Evolutionary conservation across 768 basidiomycete species (phyloP), one percentile per base, ranked within the genome.

Genomic region (Mycena venus): DNA sequence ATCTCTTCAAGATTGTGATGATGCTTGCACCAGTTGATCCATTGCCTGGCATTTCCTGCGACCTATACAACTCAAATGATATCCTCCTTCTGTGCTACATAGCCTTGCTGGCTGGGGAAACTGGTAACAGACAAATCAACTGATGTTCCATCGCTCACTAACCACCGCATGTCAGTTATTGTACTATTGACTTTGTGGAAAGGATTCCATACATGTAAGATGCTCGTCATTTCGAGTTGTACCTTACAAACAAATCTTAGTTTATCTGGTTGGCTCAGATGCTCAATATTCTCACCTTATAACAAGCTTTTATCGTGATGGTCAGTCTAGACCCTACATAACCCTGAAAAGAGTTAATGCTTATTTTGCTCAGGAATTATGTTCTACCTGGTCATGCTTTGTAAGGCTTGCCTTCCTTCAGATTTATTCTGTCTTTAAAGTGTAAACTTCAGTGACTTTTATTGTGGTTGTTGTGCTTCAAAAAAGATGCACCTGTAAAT

Each of bases 121-220:
- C 72, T 21, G 59, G 72, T 73, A 25, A 27, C 47, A 31, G 10
- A 40, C 17, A 29, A 27, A 2, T 44, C 15, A 51, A 4, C 12
- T 11, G 42, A 17, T 19, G 42, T 7, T 17, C 3, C 10, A 4
- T 51, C 11, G 17, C 6, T 51, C 11, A 23, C 51, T 63, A 5
- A 70, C 11, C 25, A 9, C 8, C 36, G 12, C 0, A 11, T 29
- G 29, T 44, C 40, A 74, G 73, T 65, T 8, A 58, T 70, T 19
- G 73, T 69, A 6, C 12, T 53, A 19, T 59, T 74, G 14, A 74
- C 73, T 15, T 23, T 74, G 11, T 65, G 73, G 67, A 64, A 74
- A 32, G 67, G 21, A n/a, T 12, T 67, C 9, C 49, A 31, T 2
- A 53, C 36, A 2, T 65, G 67, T 59, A 59, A 0, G 53, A 36